phyloP scores from a whole-genome alignment of 345 rosid genomes.

The Combretum micranthum region DNA sequence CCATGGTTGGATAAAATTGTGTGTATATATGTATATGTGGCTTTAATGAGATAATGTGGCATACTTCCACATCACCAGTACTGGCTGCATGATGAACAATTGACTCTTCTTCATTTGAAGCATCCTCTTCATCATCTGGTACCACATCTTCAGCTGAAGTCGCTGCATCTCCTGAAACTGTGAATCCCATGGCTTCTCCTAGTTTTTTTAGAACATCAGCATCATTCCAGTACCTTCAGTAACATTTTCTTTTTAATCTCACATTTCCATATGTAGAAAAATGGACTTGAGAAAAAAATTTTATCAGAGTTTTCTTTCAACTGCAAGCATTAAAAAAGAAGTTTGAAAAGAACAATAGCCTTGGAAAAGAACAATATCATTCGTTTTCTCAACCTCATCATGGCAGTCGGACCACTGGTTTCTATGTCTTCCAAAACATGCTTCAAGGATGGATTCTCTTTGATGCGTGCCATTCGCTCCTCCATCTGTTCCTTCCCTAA shows the following conservation, averaged over 20 bases:
- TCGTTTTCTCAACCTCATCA: slow-evolving; percentile 65
- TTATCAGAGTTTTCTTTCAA: no score
- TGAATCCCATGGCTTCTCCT: slow-evolving; percentile 97
- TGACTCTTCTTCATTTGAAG: slow-evolving; percentile 79
- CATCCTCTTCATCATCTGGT: slow-evolving; percentile 63
- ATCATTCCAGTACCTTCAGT: slow-evolving; percentile 86
- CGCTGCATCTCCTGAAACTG: slow-evolving; percentile 56
- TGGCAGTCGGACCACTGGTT: slow-evolving; percentile 83
- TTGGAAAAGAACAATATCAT: not conserved
- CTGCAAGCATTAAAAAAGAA: no score
- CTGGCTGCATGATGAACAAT: slow-evolving; percentile 88
- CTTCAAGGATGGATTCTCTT: slow-evolving; percentile 85
- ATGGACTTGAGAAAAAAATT: no score
- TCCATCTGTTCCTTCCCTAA: slow-evolving; percentile 68
- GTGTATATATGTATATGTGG: no score
- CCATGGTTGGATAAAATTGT: no score
- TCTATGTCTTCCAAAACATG: slow-evolving; percentile 91
- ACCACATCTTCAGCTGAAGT: slow-evolving; percentile 50
- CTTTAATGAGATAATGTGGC: not conserved
- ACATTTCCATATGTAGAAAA: not conserved
- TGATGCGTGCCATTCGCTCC: slow-evolving; percentile 80
- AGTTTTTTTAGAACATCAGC: slow-evolving; percentile 76
- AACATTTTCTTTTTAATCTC: slow-evolving; percentile 10
- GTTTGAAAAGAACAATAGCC: no score
- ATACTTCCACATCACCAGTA: slow-evolving; percentile 91